Percentiles rank a stretch among this genome's conserved stretches.
These are phyloP conservation scores for Hortaea werneckii DNA, from an alignment of 2,329 filamentous ascomycete species.

Conservation along the genomic window DNA sequence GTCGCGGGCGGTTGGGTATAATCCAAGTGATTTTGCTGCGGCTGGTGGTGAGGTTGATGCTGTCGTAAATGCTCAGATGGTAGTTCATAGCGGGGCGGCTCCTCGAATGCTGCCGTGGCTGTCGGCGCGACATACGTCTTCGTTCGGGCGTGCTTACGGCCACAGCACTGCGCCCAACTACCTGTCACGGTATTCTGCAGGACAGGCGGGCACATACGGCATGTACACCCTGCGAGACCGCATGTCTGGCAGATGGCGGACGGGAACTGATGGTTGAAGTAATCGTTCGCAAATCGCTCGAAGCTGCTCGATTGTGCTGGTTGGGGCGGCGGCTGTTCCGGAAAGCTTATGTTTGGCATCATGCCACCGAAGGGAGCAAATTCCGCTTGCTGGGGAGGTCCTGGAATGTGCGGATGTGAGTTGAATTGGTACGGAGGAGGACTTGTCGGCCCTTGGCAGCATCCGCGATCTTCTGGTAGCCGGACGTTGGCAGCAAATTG, in stretches of 20 bases:
- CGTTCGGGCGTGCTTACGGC: conserved; percentile 22
- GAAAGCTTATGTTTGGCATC: neutral
- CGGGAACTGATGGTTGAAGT: conserved; percentile 22
- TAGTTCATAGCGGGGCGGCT: neutral
- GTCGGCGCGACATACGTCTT: conserved; percentile 11
- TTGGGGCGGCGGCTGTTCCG: neutral
- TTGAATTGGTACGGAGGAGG: conserved; percentile 1
- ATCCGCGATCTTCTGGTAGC: conserved; percentile 11
- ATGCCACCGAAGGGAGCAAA: neutral
- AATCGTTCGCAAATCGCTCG: conserved; percentile 17
- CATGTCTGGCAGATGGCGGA: conserved; percentile 26
- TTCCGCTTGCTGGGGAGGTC: neutral
- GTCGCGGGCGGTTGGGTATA: neutral
- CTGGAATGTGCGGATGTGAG: neutral
- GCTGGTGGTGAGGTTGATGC: neutral
- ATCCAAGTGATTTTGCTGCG: neutral
- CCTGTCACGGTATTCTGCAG: conserved; percentile 21
- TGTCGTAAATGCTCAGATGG: neutral
- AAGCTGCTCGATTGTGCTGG: conserved; percentile 11
- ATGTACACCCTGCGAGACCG: conserved; percentile 23
- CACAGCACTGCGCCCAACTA: conserved; percentile 25
- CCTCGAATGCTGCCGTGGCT: neutral
- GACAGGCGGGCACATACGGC: conserved; percentile 22
- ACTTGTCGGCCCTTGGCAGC: conserved; percentile 15
- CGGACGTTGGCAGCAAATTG: conserved; percentile 6